Conservation (phyloP, 1,284 basidiomycete genomes). For the Volvariella surrecta region DNA sequence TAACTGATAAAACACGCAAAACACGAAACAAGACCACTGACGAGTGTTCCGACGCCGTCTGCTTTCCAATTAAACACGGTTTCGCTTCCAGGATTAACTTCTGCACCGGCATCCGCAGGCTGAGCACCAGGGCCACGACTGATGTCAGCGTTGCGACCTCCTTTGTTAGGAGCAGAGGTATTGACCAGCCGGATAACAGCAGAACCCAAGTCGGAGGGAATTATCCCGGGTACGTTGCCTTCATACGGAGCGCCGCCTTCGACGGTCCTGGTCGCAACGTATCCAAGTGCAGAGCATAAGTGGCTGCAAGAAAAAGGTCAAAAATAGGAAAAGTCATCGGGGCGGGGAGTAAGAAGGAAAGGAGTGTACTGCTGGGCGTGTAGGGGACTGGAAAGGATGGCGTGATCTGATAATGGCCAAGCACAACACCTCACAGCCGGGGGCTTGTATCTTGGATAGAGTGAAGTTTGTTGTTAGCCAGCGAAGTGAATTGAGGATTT, state of each 20-base stretch:
- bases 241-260: slow-evolving; percentile 44
- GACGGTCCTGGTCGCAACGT: slow-evolving; percentile 40
- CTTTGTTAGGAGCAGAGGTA: slow-evolving; percentile 52
- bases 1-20: slow-evolving; percentile 2
- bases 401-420: no score
- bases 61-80: slow-evolving; percentile 54
- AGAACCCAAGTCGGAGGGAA: no score
- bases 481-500: no score
- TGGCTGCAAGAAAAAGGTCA: slow-evolving; percentile 22
- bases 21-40: slow-evolving; percentile 16
- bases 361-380: no score
- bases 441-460: no score
- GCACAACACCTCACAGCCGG: no score
- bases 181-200: slow-evolving; percentile 56
- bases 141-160: slow-evolving; percentile 44
- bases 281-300: slow-evolving; percentile 49
- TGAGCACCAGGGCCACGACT: slow-evolving; percentile 57
- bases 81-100: slow-evolving; percentile 55
- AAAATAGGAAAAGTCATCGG: slow-evolving; percentile 16
- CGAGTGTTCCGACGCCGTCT: slow-evolving; percentile 37
- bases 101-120: slow-evolving; percentile 40
- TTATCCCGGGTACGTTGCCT: slow-evolving; percentile 32
- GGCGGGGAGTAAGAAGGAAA: slow-evolving; percentile 4
- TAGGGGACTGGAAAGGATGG: neutral
- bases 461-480: no score